Evolutionary conservation across 257 asterid genomes (phyloP).

Genomic region (Ilex aquifolium): DNA sequence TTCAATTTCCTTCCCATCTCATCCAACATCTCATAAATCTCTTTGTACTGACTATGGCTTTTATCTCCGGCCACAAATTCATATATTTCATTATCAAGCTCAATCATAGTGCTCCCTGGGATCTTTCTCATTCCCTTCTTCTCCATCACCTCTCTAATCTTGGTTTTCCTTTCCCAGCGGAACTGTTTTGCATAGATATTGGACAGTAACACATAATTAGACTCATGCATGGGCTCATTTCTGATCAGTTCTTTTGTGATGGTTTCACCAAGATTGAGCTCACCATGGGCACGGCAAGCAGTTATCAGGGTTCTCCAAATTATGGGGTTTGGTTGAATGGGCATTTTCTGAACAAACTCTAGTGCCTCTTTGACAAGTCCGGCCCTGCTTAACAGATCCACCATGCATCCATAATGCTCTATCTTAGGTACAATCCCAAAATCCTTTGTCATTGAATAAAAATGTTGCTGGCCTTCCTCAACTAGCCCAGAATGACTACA

Average conservation of each 20-base stretch:
- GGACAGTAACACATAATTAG: conserved; percentile 65
- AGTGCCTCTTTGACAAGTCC: conserved; percentile 59
- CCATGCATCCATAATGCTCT: conserved; percentile 88
- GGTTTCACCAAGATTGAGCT: conserved; percentile 50
- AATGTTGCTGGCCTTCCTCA: conserved; percentile 48
- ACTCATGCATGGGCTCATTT: conserved; percentile 52
- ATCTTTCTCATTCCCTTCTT: conserved; percentile 59
- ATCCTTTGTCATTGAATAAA: conserved; percentile 47
- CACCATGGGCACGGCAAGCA: conserved; percentile 50
- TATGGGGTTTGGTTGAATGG: conserved; percentile 58
- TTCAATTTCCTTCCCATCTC: conserved; percentile 48
- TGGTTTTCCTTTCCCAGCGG: conserved; percentile 59
- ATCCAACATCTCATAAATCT: conserved; percentile 48
- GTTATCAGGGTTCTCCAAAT: conserved; percentile 52
- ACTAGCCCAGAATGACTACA: conserved; percentile 83
- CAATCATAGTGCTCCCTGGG: conserved; percentile 82
- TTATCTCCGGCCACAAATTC: conserved; percentile 62
- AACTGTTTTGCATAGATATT: conserved; percentile 51
- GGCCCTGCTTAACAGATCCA: conserved; percentile 66
- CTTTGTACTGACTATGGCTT: conserved; percentile 23
- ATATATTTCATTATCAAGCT: conserved; percentile 36
- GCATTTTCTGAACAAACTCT: conserved; percentile 52
- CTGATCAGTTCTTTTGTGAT: conserved; percentile 37
- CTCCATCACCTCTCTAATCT: conserved; percentile 56
- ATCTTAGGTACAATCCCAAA: conserved; percentile 52